A percentile compares a stretch with the other conserved stretches of the same genome.
These are phyloP conservation scores for Calonectria ilicicola DNA, from an alignment of 2,329 filamentous ascomycete species.

Conservation along the genomic window DNA sequence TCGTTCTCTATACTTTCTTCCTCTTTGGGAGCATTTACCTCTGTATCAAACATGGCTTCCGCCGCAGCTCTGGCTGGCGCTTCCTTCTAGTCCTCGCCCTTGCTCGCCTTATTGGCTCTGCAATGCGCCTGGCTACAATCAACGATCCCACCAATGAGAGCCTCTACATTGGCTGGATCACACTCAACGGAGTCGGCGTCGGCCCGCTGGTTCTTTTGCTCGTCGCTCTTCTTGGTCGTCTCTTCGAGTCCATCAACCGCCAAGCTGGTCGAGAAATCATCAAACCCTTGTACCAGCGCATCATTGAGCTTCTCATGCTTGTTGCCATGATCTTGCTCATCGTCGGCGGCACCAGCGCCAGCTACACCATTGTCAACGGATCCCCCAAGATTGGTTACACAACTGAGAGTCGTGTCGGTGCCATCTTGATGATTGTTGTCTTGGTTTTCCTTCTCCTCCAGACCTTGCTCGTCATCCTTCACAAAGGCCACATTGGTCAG, in stretches of 20 bases:
- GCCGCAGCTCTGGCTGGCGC: constrained; percentile 71
- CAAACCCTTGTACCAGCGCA: constrained; percentile 45
- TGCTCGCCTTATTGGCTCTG: constrained; percentile 67
- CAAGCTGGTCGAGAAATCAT: constrained; percentile 44
- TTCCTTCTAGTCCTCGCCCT: constrained; percentile 70
- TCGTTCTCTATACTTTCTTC: constrained; percentile 45
- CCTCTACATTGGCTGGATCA: constrained; percentile 50
- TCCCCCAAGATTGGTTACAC: constrained; percentile 43
- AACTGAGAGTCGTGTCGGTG: constrained; percentile 42
- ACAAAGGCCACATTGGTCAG: constrained; percentile 54
- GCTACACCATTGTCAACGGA: constrained; percentile 35
- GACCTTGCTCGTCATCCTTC: constrained; percentile 53
- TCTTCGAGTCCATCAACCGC: constrained; percentile 62
- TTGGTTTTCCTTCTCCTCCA: constrained; percentile 55
- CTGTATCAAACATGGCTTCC: constrained; percentile 62
- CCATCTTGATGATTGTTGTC: constrained; percentile 49
- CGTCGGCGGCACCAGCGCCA: constrained; percentile 46
- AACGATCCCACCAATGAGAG: constrained; percentile 61
- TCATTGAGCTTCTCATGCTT: constrained; percentile 56
- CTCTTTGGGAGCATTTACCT: constrained; percentile 50
- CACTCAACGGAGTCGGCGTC: constrained; percentile 49
- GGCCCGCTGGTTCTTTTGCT: constrained; percentile 61
- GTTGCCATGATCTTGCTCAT: constrained; percentile 52
- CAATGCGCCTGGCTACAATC: constrained; percentile 55
- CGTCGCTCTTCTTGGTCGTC: constrained; percentile 46